Evolutionary conservation across 805 yeast genomes (phyloP), one percentile per base, ranked within the genome.

Genomic region (Yarrowia sp.): DNA sequence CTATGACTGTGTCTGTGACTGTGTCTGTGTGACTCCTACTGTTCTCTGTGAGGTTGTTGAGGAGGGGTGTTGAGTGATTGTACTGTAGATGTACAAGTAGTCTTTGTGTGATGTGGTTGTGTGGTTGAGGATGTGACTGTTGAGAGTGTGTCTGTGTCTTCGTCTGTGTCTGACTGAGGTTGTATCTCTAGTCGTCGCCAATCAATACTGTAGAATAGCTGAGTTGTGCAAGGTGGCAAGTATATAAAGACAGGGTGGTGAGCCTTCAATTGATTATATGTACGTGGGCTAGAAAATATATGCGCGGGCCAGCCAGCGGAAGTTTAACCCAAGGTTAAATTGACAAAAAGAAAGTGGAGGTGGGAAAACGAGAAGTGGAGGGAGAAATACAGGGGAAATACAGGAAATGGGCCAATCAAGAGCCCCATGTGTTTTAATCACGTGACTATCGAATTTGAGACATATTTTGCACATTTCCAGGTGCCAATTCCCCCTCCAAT

Each of bases 231-330:
- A 47, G n/a, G 52, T 24, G 52, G 55, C 34, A 53, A 38, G 14
- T 52, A 53, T 39, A 55, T 14, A 53, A 39, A 52, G 58, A 55
- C 39, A 20, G 60, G 17, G 15, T 30, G 13, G 60, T 13, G 36
- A 15, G 34, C 15, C 10, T 24, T 12, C 43, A 36, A 38, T 39
- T 39, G 60, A 36, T 4, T 55, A 55, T 55, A 55, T 55, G 46
- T 39, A 39, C 46, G 61, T 55, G 46, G 38, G 10, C 40, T 24
- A 24, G 46, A 39, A 39, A 55, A 39, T 55, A n/a, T 39, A 55
- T 39, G 60, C 46, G 58, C 56, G 19, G 44, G 43, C 60, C 60
- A 53, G 60, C 61, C 61, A 55, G 46, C 61, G 38, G 38, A 55
- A 52, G 19, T 14, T 52, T 52, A 38, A 52, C 33, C 58, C 44